phyloP scores from a whole-genome alignment of 176 grass and related monocot species.

The Areca catechu region DNA sequence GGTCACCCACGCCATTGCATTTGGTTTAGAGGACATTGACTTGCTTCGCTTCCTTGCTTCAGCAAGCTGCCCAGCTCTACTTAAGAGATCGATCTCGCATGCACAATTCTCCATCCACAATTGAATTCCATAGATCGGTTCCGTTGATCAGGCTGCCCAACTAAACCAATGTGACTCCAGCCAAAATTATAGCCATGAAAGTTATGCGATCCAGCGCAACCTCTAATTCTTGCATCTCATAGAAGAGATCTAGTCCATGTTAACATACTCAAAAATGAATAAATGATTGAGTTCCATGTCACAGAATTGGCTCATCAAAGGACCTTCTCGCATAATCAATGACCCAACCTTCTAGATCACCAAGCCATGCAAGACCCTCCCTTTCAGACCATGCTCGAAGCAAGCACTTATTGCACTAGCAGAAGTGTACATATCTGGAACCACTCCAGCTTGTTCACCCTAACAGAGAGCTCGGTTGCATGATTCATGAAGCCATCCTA shows the following conservation, averaged over 20 bases:
- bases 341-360: slow-evolving; percentile 31
- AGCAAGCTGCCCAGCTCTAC: slow-evolving; percentile 47
- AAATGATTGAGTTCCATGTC: slow-evolving; percentile 64
- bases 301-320: slow-evolving; percentile 58
- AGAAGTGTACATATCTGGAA: slow-evolving; percentile 49
- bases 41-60: slow-evolving; percentile 49
- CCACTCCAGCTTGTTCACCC: slow-evolving; percentile 11
- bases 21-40: slow-evolving; percentile 52
- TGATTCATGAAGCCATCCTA: slow-evolving; percentile 19
- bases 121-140: slow-evolving; percentile 27
- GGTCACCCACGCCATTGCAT: slow-evolving; percentile 66
- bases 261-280: slow-evolving; percentile 63
- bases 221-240: slow-evolving; percentile 28
- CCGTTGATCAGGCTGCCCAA: slow-evolving; percentile 27
- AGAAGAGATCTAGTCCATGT: slow-evolving; percentile 31
- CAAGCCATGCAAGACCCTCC: slow-evolving; percentile 32
- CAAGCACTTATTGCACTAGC: slow-evolving; percentile 42
- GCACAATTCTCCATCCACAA: slow-evolving; percentile 58
- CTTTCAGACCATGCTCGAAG: slow-evolving; percentile 11
- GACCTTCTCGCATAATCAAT: slow-evolving; percentile 33
- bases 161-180: slow-evolving; percentile 47
- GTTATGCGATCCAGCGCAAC: slow-evolving; percentile 45
- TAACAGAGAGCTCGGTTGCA: slow-evolving; percentile 27
- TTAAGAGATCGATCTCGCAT: slow-evolving; percentile 49
- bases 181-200: slow-evolving; percentile 47